Base-by-base conservation (phyloP, 2,329 filamentous ascomycete species). In the Fusarium phyllophilum region DNA sequence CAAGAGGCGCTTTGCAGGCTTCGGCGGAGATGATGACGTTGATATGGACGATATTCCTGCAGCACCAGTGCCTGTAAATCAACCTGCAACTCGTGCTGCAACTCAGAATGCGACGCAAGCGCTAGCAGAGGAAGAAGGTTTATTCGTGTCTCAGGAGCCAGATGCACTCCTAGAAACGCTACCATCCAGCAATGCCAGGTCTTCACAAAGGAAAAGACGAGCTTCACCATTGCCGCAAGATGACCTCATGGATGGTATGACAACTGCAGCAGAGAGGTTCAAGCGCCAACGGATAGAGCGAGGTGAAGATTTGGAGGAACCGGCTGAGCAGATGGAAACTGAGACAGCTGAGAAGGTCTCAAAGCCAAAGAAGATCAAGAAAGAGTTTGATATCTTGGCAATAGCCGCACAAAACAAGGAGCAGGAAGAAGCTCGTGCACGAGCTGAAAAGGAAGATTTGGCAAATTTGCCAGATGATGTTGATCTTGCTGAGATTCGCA, bases 241-340 rank as follows among this genome's bases (percentile, higher is more conserved):
- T 61, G 89, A 92, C 49, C 82, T 93, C 14, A 89, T 96, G 80
- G 91, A 94, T 20, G 86, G 88, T 29, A 88, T 97, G 62, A 90
- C 95, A 4, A 93, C 95, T 0, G 94, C 92, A 2, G 91, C 93
- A 8, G 90, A 92, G 34, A 91, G 91, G 10, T 89, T 95, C 79
- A 98, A 97, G 81, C 90, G 91, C n/a, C 91, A 93, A 29, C 91
- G 92, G 33, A 86, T 94, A 26, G 91, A 89, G 69, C 87, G 87
- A 57, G 87, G 88, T 49, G 83, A 87, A 72, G 84, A 87, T 38
- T 84, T 87, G 6, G 76, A 78, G 42, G 73, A 79, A 7, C 77
- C 79, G 2, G 59, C 73, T 10, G 77, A 79, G 8, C 78, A 80
- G 46, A 67, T 77, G 9, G 77, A 79, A 36, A 44, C 70, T 2